Evolutionary conservation across 78 protist species (phyloP), one percentile per base, ranked within the genome.

Genomic region (Protostelium mycophagum): DNA sequence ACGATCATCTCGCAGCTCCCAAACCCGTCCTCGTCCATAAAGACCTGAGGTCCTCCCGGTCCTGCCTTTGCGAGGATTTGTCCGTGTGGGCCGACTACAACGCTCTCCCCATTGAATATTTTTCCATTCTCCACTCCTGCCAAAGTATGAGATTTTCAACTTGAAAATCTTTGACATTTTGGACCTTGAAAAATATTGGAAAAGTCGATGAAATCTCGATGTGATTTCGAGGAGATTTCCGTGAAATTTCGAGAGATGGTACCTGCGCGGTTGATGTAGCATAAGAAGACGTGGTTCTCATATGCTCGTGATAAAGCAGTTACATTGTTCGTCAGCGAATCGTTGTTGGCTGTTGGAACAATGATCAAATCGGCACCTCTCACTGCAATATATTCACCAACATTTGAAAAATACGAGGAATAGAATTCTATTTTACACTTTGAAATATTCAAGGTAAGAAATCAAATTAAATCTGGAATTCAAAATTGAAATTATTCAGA

Each of bases 201-300:
- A n/a, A n/a, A n/a, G n/a, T n/a, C n/a, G n/a, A n/a, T n/a, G n/a
- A n/a, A n/a, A n/a, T n/a, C n/a, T n/a, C n/a, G n/a, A n/a, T n/a
- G n/a, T n/a, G n/a, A n/a, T n/a, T n/a, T n/a, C n/a, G n/a, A n/a
- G n/a, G n/a, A n/a, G n/a, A n/a, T n/a, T n/a, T n/a, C n/a, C 31
- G 73, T 51, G 73, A 51, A 25, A 16, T 5, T 25, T 51, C 31
- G 31, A 51, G 73, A 51, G 16, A 16, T 16, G 16, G 5, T 16
- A 85, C 86, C 86, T 16, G 37, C 86, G 5, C 86, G 86, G 86
- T 85, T 85, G 86, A 35, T 36, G 86, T 85, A 85, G 16, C 86
- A 85, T 5, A 85, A 25, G 86, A 85, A 85, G 36, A 36, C 16
- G 86, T 85, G 86, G 16, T 85, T 85, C 86, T 85, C 86, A 36